Conservation (phyloP, 129 eudicot species). For the Lactuca saligna region DNA sequence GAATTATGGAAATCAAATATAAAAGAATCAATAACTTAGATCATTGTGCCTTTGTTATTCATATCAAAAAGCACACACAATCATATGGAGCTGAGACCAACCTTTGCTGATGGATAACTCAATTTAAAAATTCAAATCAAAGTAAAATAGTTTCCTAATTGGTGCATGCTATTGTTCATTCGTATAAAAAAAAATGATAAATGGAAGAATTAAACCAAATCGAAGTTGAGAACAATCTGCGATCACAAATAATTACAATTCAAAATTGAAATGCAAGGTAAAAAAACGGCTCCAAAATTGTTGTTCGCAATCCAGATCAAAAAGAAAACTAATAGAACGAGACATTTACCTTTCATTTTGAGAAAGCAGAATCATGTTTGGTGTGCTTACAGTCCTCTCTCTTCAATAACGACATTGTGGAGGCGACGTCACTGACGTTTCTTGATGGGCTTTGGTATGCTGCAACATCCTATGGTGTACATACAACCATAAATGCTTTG, state of each 20-base stretch:
- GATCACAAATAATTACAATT: not conserved
- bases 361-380: conserved; percentile 78
- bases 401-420: conserved; percentile 35
- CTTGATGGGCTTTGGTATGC: not conserved
- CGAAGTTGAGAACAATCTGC: not conserved
- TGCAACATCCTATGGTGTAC: too few species aligned
- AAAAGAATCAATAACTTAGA: not conserved
- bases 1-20: not conserved
- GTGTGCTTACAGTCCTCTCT: conserved; percentile 71
- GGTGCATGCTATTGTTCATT: not conserved
- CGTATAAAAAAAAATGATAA: not conserved
- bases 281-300: not conserved
- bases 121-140: not conserved
- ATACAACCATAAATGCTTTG: too few species aligned
- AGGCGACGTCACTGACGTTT: conserved; percentile 4
- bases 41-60: conserved; percentile 9
- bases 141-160: not conserved
- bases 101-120: not conserved
- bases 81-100: not conserved
- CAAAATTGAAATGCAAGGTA: not conserved
- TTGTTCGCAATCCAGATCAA: conserved; percentile 13
- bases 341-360: conserved; percentile 64
- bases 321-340: not conserved
- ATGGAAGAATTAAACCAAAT: not conserved
- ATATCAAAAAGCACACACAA: not conserved